Conservation (phyloP, 768 basidiomycete species). For the Boletus rubroflammeus region DNA sequence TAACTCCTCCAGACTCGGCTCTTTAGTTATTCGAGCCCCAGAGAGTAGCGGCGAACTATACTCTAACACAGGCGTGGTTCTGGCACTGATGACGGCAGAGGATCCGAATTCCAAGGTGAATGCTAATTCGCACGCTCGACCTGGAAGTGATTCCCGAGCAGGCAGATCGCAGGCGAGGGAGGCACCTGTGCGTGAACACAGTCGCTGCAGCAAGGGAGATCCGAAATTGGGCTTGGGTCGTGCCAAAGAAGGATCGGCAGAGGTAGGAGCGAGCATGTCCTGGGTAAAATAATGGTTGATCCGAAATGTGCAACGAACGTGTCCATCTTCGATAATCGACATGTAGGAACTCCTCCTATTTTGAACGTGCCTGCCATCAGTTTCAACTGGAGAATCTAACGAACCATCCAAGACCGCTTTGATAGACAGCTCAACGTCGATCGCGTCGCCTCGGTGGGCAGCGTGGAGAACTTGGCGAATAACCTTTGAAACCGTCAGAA, state of each 20-base stretch:
- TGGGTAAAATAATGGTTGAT: constrained; percentile 47
- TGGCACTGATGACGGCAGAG: constrained; percentile 39
- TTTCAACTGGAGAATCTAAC: constrained; percentile 24
- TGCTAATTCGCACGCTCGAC: constrained; percentile 62
- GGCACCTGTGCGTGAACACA: constrained; percentile 59
- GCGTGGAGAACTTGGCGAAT: constrained; percentile 77
- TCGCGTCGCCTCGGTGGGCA: constrained; percentile 69
- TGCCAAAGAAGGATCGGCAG: constrained; percentile 5
- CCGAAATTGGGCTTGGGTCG: constrained; percentile 42
- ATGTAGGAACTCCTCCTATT: constrained; percentile 25
- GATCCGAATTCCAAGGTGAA: constrained; percentile 62
- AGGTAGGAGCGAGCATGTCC: constrained; percentile 8
- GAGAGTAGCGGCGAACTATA: constrained; percentile 48
- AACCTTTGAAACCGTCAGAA: constrained; percentile 48
- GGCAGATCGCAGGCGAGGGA: constrained; percentile 37
- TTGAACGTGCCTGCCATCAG: constrained; percentile 21
- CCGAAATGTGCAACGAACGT: constrained; percentile 56
- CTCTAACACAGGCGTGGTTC: constrained; percentile 39
- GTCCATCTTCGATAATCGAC: constrained; percentile 31
- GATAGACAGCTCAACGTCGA: constrained; percentile 80
- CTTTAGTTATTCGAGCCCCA: constrained; percentile 50
- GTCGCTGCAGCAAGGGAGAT: constrained; percentile 54
- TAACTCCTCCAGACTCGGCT: constrained; percentile 81
- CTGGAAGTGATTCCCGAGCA: constrained; percentile 39
- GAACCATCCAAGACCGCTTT: constrained; percentile 29